These are phyloP conservation scores for Sphagnum fallax DNA, from an alignment of 228 moss, liverwort and hornwort genomes.

Conservation along the genomic window DNA sequence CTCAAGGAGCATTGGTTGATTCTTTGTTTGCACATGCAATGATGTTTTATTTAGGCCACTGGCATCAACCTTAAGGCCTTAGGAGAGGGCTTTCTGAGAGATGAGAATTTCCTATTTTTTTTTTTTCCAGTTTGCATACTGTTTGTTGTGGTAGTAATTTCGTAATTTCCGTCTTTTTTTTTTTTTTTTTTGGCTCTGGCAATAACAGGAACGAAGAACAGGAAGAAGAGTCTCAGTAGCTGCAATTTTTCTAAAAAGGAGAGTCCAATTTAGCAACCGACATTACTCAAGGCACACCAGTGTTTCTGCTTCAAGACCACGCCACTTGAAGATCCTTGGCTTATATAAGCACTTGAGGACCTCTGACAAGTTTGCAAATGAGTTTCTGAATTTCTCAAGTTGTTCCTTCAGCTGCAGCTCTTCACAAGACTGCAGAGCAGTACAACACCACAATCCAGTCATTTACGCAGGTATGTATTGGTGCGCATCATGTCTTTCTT, in stretches of 20 bases:
- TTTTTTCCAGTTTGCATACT: background rate
- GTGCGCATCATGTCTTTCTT: no score
- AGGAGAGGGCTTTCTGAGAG: background rate
- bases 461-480: constrained; percentile 27
- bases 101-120: background rate
- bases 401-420: constrained; percentile 2
- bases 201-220: constrained; percentile 14
- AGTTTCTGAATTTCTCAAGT: constrained; percentile 5
- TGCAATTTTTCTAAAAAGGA: constrained; percentile 11
- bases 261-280: constrained; percentile 16
- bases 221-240: constrained; percentile 4
- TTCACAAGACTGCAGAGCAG: constrained; percentile 4
- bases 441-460: constrained; percentile 11
- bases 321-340: constrained; percentile 17
- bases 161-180: background rate
- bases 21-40: background rate
- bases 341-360: constrained; percentile 16
- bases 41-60: background rate
- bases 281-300: constrained; percentile 18
- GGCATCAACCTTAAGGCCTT: background rate
- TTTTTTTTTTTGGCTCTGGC: background rate
- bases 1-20: background rate
- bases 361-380: constrained; percentile 7
- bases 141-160: background rate
- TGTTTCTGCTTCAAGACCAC: constrained; percentile 13